A percentile compares a stretch with the other conserved stretches of the same genome.
Evolutionary conservation across 1,139 yeast species (phyloP).

Genomic region (Zygosaccharomyces sapae): DNA sequence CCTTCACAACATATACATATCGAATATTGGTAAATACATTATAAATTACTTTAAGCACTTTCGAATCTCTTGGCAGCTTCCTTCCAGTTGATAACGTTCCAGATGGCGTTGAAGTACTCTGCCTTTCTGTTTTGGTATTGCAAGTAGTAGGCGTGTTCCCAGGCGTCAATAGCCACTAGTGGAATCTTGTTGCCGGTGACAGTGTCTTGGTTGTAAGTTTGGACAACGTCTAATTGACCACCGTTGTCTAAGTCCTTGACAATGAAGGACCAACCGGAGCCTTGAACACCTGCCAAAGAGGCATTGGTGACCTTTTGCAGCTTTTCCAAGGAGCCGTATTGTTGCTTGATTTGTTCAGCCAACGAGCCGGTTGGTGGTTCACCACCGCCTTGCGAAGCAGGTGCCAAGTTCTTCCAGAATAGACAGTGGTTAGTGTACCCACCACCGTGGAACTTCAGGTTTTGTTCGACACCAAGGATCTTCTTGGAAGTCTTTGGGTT

Average conservation of each 20-base stretch:
- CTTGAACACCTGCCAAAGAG: constrained; percentile 88
- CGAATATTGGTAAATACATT: neutral
- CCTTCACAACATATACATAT: neutral
- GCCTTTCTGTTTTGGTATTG: constrained; percentile 93
- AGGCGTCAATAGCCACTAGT: constrained; percentile 90
- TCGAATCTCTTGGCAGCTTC: constrained; percentile 67
- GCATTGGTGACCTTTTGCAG: constrained; percentile 65
- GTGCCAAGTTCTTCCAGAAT: constrained; percentile 91
- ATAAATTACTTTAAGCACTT: constrained; percentile 9
- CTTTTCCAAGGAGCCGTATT: constrained; percentile 76
- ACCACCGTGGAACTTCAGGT: constrained; percentile 92
- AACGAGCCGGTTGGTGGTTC: constrained; percentile 62
- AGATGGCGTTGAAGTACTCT: constrained; percentile 92
- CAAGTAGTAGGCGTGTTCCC: constrained; percentile 98
- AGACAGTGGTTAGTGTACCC: constrained; percentile 84
- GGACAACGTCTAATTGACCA: constrained; percentile 68
- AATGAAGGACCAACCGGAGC: constrained; percentile 97
- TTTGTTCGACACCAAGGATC: constrained; percentile 54
- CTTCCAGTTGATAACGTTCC: constrained; percentile 96
- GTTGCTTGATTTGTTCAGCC: constrained; percentile 56
- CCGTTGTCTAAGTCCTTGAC: constrained; percentile 85
- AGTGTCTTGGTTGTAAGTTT: constrained; percentile 88
- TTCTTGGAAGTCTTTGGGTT: constrained; percentile 46
- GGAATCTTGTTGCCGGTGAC: constrained; percentile 68
- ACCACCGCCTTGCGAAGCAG: constrained; percentile 79